These are phyloP conservation scores for Bacidia gigantensis DNA, from an alignment of 495 filamentous ascomycete species.

Conservation along the genomic window DNA sequence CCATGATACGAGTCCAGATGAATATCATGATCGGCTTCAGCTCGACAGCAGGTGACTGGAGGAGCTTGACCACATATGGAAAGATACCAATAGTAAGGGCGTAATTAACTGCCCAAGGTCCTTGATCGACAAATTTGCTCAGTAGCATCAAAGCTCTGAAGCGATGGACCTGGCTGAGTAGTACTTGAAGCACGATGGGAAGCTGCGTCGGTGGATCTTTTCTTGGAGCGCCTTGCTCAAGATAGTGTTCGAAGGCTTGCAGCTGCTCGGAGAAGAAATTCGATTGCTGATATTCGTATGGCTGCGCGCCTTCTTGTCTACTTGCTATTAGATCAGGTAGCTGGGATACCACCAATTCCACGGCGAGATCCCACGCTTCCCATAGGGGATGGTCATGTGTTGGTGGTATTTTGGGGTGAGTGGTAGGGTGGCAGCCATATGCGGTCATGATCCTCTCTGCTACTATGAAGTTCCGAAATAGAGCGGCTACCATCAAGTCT, in stretches of 20 bases:
- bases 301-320: conserved; percentile 49
- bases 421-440: conserved; percentile 87
- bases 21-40: conserved; percentile 98
- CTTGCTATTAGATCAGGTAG: conserved; percentile 69
- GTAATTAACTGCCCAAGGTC: conserved; percentile 94
- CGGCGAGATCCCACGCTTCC: conserved; percentile 94
- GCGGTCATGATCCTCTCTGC: conserved; percentile 90
- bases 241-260: conserved; percentile 93
- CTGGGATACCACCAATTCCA: conserved; percentile 90
- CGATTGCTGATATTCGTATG: conserved; percentile 85
- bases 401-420: conserved; percentile 74
- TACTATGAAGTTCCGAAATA: conserved; percentile 92
- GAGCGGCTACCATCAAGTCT: conserved; percentile 96
- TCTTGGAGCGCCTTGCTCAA: conserved; percentile 72
- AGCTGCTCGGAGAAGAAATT: conserved; percentile 95
- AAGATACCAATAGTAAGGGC: conserved; percentile 97
- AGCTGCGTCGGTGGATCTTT: conserved; percentile 85
- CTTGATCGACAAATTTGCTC: conserved; percentile 85
- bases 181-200: conserved; percentile 88
- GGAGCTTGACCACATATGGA: conserved; percentile 88
- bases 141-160: conserved; percentile 86
- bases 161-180: conserved; percentile 88
- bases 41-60: conserved; percentile 89
- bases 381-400: conserved; percentile 89
- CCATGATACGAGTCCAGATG: conserved; percentile 95